phyloP scores from a whole-genome alignment of 2,329 filamentous ascomycete genomes.

The Camillea tinctor region DNA sequence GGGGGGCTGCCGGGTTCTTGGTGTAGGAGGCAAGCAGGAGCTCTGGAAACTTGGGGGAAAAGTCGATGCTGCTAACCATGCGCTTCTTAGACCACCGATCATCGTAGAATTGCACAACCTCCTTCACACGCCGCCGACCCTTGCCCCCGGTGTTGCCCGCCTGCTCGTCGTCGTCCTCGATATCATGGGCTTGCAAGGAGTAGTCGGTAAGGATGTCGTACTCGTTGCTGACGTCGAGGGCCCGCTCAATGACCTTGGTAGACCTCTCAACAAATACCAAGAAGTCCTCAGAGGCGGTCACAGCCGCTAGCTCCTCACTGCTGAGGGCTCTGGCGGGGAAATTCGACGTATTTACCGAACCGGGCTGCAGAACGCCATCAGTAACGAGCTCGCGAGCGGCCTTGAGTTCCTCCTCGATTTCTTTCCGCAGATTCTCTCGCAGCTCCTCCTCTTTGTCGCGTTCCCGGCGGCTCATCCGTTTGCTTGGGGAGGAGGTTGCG shows the following conservation, averaged over 20 bases:
- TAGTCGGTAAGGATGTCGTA: conserved; percentile 97
- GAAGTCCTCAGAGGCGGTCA: conserved; percentile 90
- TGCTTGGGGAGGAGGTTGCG: conserved; percentile 60
- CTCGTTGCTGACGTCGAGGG: conserved; percentile 74
- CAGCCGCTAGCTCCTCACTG: conserved; percentile 82
- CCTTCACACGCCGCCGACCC: conserved; percentile 74
- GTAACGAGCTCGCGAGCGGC: conserved; percentile 62
- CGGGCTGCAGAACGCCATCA: conserved; percentile 48
- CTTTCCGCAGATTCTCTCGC: conserved; percentile 75
- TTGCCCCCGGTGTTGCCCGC: conserved; percentile 67
- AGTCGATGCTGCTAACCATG: conserved; percentile 94
- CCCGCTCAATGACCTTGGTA: conserved; percentile 94
- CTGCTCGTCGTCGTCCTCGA: conserved; percentile 81
- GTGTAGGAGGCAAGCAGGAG: conserved; percentile 93
- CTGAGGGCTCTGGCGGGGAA: conserved; percentile 81
- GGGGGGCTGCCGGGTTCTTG: conserved; percentile 91
- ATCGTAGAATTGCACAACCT: conserved; percentile 91
- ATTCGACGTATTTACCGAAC: conserved; percentile 46
- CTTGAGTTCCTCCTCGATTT: conserved; percentile 90
- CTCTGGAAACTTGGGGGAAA: conserved; percentile 93
- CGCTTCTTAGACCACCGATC: conserved; percentile 96
- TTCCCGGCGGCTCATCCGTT: conserved; percentile 75
- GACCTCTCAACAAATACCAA: conserved; percentile 93
- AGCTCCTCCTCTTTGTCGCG: conserved; percentile 87
- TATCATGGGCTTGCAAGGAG: conserved; percentile 72